Conservation (phyloP, 2,329 filamentous ascomycete species). For the Cryphonectria radicalis region DNA sequence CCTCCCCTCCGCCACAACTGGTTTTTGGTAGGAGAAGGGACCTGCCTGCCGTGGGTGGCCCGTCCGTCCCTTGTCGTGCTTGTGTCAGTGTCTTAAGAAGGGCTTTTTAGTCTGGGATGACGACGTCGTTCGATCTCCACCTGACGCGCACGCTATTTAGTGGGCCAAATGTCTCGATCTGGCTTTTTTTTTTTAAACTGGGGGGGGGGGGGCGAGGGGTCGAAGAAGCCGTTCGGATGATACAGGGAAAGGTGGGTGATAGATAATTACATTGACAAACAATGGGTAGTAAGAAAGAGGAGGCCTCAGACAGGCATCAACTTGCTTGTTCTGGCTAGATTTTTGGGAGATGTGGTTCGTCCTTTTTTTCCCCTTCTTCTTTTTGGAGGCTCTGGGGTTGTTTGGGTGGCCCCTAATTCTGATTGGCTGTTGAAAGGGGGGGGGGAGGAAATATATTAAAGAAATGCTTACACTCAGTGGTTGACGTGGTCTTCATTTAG, state of each 20-base stretch:
- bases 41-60: background rate
- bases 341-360: background rate
- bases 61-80: background rate
- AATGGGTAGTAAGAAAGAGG: background rate
- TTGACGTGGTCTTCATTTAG: too few species aligned
- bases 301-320: background rate
- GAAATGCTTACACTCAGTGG: background rate
- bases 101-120: background rate
- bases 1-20: background rate
- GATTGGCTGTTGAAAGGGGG: background rate
- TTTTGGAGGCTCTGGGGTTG: background rate
- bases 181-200: background rate
- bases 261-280: background rate
- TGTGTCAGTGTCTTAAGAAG: background rate
- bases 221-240: background rate
- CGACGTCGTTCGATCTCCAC: background rate
- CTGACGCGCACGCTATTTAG: slow-evolving; percentile 3
- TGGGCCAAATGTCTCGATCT: background rate
- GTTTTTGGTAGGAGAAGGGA: background rate
- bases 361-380: background rate
- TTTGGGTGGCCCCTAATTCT: background rate
- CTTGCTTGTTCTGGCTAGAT: background rate
- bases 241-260: too few species aligned
- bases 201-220: too few species aligned
- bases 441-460: background rate